phyloP scores from a whole-genome alignment of 257 asterid genomes.

The Przewalskia tangutica region DNA sequence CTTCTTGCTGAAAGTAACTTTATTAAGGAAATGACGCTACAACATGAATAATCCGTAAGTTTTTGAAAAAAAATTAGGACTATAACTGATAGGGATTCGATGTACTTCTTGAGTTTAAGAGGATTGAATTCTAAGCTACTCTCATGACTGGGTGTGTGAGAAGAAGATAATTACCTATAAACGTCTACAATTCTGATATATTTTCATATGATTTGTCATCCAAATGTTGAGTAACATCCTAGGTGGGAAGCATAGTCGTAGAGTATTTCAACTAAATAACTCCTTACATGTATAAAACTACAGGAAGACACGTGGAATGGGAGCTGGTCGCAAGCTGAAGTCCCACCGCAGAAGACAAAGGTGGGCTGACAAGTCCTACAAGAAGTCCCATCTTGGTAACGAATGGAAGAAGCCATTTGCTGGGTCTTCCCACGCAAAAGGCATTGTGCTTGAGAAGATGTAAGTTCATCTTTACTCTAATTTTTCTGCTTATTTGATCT shows the following conservation, averaged over 20 bases:
- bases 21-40: neutral
- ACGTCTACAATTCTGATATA: neutral
- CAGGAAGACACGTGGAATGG: constrained; percentile 81
- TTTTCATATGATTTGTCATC: neutral
- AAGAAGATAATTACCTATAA: neutral
- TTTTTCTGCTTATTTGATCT: neutral
- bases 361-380: constrained; percentile 78
- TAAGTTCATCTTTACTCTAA: constrained; percentile 9
- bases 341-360: constrained; percentile 62
- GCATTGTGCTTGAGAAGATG: constrained; percentile 78
- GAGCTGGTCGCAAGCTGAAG: constrained; percentile 78
- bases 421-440: constrained; percentile 75
- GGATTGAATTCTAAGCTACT: neutral
- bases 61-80: neutral
- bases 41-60: neutral
- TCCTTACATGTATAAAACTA: neutral
- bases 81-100: neutral
- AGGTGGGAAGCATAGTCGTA: too few relatives aligned
- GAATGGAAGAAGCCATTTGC: constrained; percentile 88
- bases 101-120: neutral
- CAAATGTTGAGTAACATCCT: neutral
- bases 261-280: neutral
- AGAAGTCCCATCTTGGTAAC: constrained; percentile 71
- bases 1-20: neutral
- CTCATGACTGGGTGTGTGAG: neutral